A percentile compares a stretch with the other conserved stretches of the same genome.
phyloP scores from a whole-genome alignment of 441 rosid genomes.

The Biscutella laevigata region DNA sequence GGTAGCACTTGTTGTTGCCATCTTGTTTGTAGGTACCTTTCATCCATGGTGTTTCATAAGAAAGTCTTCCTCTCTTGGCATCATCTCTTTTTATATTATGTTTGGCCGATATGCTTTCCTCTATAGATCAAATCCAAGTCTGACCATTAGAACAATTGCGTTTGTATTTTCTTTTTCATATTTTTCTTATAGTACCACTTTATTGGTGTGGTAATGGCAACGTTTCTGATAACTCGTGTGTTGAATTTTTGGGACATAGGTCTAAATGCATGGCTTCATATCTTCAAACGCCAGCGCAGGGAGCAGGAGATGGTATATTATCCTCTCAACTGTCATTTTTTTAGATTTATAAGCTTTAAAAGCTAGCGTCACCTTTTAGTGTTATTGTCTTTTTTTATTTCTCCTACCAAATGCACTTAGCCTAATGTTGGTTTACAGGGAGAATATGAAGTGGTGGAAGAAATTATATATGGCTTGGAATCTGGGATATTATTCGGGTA shows the following conservation, averaged over 20 bases:
- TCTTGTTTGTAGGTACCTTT: constrained; percentile 98
- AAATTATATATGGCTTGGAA: constrained; percentile 90
- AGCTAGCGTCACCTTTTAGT: neutral
- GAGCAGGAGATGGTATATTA: constrained; percentile 68
- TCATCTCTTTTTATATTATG: constrained; percentile 6
- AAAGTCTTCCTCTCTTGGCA: constrained; percentile 4
- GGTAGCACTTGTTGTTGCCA: constrained; percentile 60
- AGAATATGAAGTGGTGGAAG: constrained; percentile 96
- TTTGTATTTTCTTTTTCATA: neutral
- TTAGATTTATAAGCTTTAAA: neutral
- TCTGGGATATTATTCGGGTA: constrained; percentile 97
- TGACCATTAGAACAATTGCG: neutral
- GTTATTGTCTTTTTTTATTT: neutral
- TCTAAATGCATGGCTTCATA: constrained; percentile 89
- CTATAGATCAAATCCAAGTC: neutral
- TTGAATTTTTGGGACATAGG: constrained; percentile 32
- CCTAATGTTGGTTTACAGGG: constrained; percentile 39
- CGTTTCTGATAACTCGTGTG: constrained; percentile 13
- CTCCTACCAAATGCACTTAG: constrained; percentile 8
- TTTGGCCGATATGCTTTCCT: neutral
- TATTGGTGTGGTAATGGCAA: neutral
- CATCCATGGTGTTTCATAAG: constrained; percentile 24
- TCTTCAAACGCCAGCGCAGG: constrained; percentile 66
- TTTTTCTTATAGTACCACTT: neutral
- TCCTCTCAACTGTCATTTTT: neutral